Evolutionary conservation across 306 rosid species (phyloP).

Genomic region (Rubus parviflorus): DNA sequence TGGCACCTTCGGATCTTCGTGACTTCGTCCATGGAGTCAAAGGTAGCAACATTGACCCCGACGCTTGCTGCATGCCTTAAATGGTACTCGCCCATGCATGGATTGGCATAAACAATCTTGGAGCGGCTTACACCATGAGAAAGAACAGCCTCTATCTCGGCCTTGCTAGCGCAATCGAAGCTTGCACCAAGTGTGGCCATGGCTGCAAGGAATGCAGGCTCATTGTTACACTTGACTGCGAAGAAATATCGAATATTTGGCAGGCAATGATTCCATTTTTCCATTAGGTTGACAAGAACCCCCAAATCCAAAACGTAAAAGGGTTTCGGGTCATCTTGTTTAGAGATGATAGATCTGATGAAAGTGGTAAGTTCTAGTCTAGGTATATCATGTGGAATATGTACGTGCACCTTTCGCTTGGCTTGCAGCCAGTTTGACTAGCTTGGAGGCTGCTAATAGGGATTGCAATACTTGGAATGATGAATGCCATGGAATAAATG

Average conservation of each 20-base stretch:
- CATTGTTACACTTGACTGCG: slow-evolving; percentile 21
- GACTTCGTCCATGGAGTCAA: slow-evolving; percentile 18
- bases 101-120: slow-evolving; percentile 22
- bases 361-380: neutral
- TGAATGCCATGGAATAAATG: neutral
- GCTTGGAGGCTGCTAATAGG: neutral
- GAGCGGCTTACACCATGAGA: neutral
- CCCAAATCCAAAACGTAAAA: slow-evolving; percentile 17
- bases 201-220: slow-evolving; percentile 12
- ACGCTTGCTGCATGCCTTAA: slow-evolving; percentile 20
- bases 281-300: slow-evolving; percentile 1
- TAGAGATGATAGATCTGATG: slow-evolving; percentile 21
- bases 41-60: slow-evolving; percentile 7
- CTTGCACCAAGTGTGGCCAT: slow-evolving; percentile 18
- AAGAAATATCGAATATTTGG: slow-evolving; percentile 4
- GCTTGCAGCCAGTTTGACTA: slow-evolving; percentile 7
- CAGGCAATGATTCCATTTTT: slow-evolving; percentile 14
- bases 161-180: slow-evolving; percentile 22
- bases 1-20: slow-evolving; percentile 13
- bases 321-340: slow-evolving; percentile 8
- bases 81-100: slow-evolving; percentile 21
- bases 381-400: neutral
- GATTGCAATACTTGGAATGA: neutral
- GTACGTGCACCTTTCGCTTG: neutral
- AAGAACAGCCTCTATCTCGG: slow-evolving; percentile 18